phyloP scores from a whole-genome alignment of 1,139 yeast species.

The Casaregolazyma lundiana region DNA sequence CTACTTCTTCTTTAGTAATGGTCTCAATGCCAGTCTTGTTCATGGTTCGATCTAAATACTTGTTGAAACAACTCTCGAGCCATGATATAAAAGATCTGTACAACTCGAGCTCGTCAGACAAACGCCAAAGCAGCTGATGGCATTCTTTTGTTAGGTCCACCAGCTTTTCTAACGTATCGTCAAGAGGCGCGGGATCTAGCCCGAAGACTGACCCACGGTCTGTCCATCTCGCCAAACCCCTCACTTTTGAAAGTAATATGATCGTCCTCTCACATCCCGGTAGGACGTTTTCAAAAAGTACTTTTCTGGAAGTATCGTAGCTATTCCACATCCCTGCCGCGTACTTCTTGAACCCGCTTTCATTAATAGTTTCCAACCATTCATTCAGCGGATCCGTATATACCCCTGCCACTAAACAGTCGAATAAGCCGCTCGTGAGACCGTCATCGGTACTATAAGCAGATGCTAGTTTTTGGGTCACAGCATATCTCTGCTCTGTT shows the following conservation, averaged over 20 bases:
- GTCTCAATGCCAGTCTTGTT: constrained; percentile 20
- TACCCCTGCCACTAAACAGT: constrained; percentile 54
- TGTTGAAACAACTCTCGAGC: constrained; percentile 25
- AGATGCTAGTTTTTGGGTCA: background rate
- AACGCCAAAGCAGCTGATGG: constrained; percentile 43
- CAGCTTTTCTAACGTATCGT: constrained; percentile 31
- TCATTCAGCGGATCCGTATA: constrained; percentile 45
- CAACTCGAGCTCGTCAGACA: constrained; percentile 49
- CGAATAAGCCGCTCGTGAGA: constrained; percentile 35
- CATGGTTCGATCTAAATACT: constrained; percentile 19
- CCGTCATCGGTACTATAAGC: background rate
- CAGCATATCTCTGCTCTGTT: constrained; percentile 7
- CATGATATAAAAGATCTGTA: constrained; percentile 49
- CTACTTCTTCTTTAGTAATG: constrained; percentile 13
- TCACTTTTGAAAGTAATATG: constrained; percentile 45
- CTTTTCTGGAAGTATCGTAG: constrained; percentile 47
- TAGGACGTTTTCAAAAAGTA: constrained; percentile 47
- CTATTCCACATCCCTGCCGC: constrained; percentile 45
- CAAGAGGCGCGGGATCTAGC: constrained; percentile 29
- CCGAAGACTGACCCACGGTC: constrained; percentile 35
- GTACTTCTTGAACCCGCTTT: constrained; percentile 62
- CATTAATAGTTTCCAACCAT: constrained; percentile 58
- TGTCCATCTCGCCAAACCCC: constrained; percentile 43
- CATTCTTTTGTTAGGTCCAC: constrained; percentile 37
- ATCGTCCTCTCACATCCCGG: constrained; percentile 58